Evolutionary conservation across 352 stramenopile genomes (phyloP), one percentile per base, ranked within the genome.

Genomic region (Globisporangium alternatum): DNA sequence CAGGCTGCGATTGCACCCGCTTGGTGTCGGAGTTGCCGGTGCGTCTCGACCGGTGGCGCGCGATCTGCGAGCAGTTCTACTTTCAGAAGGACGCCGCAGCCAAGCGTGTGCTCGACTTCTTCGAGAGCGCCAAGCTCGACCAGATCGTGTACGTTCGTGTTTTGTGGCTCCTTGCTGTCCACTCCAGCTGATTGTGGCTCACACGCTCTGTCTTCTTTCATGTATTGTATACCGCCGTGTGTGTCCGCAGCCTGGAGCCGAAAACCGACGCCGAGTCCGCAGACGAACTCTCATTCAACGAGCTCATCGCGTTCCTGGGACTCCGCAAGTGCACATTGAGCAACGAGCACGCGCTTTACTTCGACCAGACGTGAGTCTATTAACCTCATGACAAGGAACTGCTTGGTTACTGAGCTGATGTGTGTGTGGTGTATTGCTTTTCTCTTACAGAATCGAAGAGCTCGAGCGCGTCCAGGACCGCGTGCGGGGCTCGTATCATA

Each of bases 391-490:
- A 28, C 45, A 10, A 49, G 39, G 9, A 19, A 0, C 21, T 57
- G 52, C 6, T 44, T 61, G 39, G 44, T 2, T 10, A 56, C 35
- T 53, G 33, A 4, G 28, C 31, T 65, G 3, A 68, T 65, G 25
- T 5, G 9, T 8, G 13, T 28, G 25, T 28, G 25, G 25, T 28
- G 25, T 28, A 13, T 41, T 31, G 19, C 3, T 12, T 25, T 28
- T 56, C 65, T 39, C 56, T n/a, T 60, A 21, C 49, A 90, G 83
- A 8, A 66, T 93, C 25, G 49, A 88, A 25, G 71, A 72, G 62
- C 61, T 91, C 17, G 84, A 93, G 67, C 53, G 61, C 8, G 70
- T 83, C 45, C 89, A 93, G 72, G 88, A 88, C 59, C 68, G 88
- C 25, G 80, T 93, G 25, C 82, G 84, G 7, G 61, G 71, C 17